phyloP scores from a whole-genome alignment of 2,329 filamentous ascomycete species.

The Sarocladiaceae sp. region DNA sequence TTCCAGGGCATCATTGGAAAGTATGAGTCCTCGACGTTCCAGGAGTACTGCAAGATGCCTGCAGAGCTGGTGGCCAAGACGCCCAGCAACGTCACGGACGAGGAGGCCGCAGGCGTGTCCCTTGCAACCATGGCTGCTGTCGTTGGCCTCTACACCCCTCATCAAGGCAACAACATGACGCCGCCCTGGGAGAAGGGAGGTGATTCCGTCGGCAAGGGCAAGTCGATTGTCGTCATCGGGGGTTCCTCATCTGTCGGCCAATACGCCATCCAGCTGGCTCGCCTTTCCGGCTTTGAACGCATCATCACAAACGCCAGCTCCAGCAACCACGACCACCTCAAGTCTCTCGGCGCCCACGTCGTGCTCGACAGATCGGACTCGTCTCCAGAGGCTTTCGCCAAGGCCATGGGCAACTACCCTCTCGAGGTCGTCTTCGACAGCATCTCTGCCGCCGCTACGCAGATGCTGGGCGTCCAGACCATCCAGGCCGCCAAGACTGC shows the following conservation, averaged over 20 bases:
- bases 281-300: constrained; percentile 11
- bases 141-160: neutral
- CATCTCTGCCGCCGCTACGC: constrained; percentile 23
- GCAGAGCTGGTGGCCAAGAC: constrained; percentile 25
- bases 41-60: constrained; percentile 29
- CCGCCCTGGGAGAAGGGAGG: constrained; percentile 23
- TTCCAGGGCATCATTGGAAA: constrained; percentile 28
- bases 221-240: constrained; percentile 23
- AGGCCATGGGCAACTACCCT: constrained; percentile 18
- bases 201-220: constrained; percentile 15
- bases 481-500: no score
- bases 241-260: constrained; percentile 21
- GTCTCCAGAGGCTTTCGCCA: constrained; percentile 17
- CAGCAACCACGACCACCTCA: constrained; percentile 11
- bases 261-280: constrained; percentile 13
- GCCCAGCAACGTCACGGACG: constrained; percentile 21
- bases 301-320: constrained; percentile 13
- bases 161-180: constrained; percentile 15
- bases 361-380: constrained; percentile 19
- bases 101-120: constrained; percentile 16
- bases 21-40: constrained; percentile 25
- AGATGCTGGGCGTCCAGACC: constrained; percentile 19
- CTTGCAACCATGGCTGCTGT: neutral
- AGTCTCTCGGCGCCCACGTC: constrained; percentile 12
- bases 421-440: constrained; percentile 24